Percentiles rank a stretch among this genome's conserved stretches.
Evolutionary conservation across 2,329 filamentous ascomycete species (phyloP).

Genomic region (Monilinia aucupariae): DNA sequence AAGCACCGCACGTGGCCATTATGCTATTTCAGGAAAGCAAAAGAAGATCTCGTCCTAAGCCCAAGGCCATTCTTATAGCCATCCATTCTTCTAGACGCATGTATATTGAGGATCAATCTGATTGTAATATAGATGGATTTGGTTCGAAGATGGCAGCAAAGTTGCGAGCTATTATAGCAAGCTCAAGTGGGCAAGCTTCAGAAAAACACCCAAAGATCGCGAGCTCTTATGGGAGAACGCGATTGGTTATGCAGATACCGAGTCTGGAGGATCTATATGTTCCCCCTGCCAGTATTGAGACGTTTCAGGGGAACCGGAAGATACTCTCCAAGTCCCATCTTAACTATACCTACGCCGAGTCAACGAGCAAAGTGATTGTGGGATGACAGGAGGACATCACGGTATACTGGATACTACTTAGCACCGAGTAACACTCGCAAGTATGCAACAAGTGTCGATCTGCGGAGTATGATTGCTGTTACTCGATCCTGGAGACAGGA

Average conservation of each 20-base stretch:
- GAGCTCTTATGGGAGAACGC: background rate
- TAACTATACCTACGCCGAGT: background rate
- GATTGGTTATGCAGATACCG: background rate
- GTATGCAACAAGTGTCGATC: background rate
- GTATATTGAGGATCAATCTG: no score
- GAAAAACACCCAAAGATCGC: background rate
- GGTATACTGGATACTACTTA: background rate
- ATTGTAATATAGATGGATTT: background rate
- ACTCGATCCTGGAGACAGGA: background rate
- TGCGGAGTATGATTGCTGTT: background rate
- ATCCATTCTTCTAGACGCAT: background rate
- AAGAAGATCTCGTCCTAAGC: background rate
- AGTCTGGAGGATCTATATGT: background rate
- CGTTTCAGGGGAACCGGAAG: background rate
- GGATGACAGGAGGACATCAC: background rate
- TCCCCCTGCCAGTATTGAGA: no score
- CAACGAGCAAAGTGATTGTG: background rate
- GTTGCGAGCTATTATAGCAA: no score
- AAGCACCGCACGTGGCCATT: background rate
- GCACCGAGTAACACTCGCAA: background rate
- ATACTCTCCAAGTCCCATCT: background rate
- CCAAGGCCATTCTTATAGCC: background rate
- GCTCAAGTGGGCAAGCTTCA: background rate
- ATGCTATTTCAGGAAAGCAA: background rate
- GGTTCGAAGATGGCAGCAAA: no score